Conservation (phyloP, 306 rosid species). For the Casuarina glauca region DNA sequence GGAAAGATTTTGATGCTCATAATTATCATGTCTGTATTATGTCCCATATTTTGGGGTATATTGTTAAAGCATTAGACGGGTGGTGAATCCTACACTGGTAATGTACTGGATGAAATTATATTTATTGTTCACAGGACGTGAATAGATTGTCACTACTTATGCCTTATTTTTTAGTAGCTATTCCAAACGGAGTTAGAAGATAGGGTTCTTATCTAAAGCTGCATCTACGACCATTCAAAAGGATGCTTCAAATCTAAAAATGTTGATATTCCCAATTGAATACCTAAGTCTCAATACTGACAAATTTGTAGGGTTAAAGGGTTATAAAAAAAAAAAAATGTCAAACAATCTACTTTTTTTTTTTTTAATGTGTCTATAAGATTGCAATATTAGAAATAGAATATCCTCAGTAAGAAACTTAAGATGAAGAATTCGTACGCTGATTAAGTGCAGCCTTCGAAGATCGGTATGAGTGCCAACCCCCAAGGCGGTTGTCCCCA, state of each 20-base stretch:
- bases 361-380: not conserved
- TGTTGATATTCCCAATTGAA: no score
- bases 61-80: no score
- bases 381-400: not conserved
- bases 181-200: not conserved
- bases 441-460: constrained; percentile 95
- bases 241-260: not conserved
- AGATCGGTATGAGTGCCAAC: constrained; percentile 96
- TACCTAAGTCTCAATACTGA: not conserved
- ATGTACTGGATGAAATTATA: no score
- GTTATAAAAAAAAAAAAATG: no score
- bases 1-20: no score
- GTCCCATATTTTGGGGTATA: no score
- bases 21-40: no score
- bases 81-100: no score
- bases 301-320: not conserved
- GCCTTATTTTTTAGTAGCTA: not conserved
- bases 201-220: not conserved
- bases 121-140: no score
- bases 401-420: constrained; percentile 6
- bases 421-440: constrained; percentile 42
- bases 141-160: not conserved
- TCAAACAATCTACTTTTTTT: not conserved
- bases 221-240: not conserved
- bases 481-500: constrained; percentile 87